Percentiles rank a stretch among this genome's conserved stretches.
These are phyloP conservation scores for Chlamydomonas asymmetrica DNA, from an alignment of 139 green algal genomes.

Conservation along the genomic window DNA sequence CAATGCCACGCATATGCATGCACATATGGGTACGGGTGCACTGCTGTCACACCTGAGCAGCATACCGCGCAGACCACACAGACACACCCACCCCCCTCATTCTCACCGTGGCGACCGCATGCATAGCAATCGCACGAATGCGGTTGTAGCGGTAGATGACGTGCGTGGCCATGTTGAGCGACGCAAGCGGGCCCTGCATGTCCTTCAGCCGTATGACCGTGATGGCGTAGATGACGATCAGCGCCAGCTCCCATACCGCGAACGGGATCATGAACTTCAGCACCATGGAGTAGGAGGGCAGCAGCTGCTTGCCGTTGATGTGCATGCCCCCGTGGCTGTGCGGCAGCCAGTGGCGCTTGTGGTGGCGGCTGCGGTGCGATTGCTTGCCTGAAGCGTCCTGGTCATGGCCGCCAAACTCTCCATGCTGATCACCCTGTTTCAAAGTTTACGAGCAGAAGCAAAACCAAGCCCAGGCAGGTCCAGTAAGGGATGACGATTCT, in stretches of 20 bases:
- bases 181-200: constrained; percentile 32
- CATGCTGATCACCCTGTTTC: not conserved
- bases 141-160: constrained; percentile 24
- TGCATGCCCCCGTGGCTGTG: not conserved
- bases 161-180: constrained; percentile 30
- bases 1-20: no score
- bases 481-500: not conserved
- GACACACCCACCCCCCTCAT: no score
- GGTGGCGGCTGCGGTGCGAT: no score
- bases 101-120: no score
- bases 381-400: not conserved
- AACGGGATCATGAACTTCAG: not conserved
- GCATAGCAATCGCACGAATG: no score
- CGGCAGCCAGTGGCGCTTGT: no score
- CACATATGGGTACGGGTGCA: no score
- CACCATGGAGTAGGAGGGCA: not conserved
- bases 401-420: not conserved
- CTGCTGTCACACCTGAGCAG: no score
- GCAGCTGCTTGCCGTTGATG: not conserved
- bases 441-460: not conserved
- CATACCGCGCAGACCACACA: no score
- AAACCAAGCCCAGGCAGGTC: not conserved
- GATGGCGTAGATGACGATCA: constrained; percentile 29
- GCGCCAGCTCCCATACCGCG: not conserved
- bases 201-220: constrained; percentile 17